Conservation (phyloP, 2,329 filamentous ascomycete species). For the Diplodia mutila region DNA sequence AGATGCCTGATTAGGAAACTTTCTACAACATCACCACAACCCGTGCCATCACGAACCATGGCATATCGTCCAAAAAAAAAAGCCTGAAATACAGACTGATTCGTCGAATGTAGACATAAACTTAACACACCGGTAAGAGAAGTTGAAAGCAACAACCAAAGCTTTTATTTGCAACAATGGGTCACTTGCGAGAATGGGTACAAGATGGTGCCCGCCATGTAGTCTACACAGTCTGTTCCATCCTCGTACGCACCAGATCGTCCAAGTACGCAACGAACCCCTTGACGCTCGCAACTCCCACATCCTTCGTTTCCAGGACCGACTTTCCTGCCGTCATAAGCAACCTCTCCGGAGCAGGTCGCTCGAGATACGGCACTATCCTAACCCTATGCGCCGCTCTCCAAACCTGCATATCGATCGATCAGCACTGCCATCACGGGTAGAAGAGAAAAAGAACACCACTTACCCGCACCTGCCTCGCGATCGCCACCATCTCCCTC, state of each 20-base stretch:
- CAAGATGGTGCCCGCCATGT: no score
- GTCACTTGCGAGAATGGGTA: no score
- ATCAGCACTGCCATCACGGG: no score
- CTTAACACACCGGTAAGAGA: no score
- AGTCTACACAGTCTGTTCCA: neutral
- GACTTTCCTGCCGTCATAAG: constrained; percentile 5
- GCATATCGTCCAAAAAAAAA: no score
- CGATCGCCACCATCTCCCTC: neutral
- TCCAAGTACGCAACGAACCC: neutral
- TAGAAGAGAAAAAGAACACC: neutral
- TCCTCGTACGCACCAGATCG: neutral
- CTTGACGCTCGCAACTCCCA: neutral
- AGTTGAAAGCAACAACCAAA: no score
- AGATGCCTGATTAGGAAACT: neutral
- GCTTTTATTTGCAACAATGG: no score
- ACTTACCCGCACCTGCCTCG: neutral
- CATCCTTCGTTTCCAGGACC: neutral
- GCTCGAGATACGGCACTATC: neutral
- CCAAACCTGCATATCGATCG: constrained; percentile 6
- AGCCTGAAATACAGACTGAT: no score
- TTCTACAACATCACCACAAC: neutral
- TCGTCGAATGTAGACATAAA: no score
- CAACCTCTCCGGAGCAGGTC: neutral
- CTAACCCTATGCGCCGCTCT: constrained; percentile 2
- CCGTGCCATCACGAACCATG: neutral